Evolutionary conservation across 768 basidiomycete genomes (phyloP).

Genomic region (Lentinula sp.): DNA sequence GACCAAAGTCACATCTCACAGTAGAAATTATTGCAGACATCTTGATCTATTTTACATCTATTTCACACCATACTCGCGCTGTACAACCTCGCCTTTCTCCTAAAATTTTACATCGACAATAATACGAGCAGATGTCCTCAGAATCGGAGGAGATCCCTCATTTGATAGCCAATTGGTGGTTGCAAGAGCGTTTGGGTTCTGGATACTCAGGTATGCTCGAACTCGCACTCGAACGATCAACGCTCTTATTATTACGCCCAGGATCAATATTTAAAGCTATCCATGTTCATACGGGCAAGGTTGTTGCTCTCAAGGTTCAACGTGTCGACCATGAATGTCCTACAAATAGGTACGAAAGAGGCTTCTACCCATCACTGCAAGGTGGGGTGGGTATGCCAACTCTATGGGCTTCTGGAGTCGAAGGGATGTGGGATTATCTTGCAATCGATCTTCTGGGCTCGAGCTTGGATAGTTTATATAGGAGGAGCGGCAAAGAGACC

Average conservation of each 20-base stretch:
- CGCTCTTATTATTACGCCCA: conserved; percentile 18
- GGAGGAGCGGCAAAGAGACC: conserved; percentile 45
- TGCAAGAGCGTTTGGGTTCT: conserved; percentile 57
- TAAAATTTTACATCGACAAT: not conserved
- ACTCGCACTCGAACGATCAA: not conserved
- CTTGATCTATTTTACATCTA: not conserved
- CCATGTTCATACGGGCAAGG: conserved; percentile 48
- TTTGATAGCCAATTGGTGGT: conserved; percentile 55
- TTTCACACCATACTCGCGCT: not conserved
- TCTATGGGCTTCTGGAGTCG: conserved; percentile 56
- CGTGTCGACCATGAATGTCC: conserved; percentile 66
- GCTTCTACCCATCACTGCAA: conserved; percentile 63
- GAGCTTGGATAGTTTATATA: conserved; percentile 60
- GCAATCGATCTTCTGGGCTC: conserved; percentile 72
- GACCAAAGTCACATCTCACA: not conserved
- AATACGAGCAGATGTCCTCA: not conserved
- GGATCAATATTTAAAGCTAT: conserved; percentile 66
- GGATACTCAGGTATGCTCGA: conserved; percentile 62
- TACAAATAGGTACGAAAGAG: conserved; percentile 67
- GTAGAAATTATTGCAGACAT: not conserved
- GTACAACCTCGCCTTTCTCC: not conserved
- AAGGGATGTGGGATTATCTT: conserved; percentile 61
- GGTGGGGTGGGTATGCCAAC: conserved; percentile 71
- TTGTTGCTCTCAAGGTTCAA: conserved; percentile 75
- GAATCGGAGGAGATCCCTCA: conserved; percentile 21